Evolutionary conservation across 129 eudicot genomes (phyloP).

Genomic region (Escallonia herrerae): DNA sequence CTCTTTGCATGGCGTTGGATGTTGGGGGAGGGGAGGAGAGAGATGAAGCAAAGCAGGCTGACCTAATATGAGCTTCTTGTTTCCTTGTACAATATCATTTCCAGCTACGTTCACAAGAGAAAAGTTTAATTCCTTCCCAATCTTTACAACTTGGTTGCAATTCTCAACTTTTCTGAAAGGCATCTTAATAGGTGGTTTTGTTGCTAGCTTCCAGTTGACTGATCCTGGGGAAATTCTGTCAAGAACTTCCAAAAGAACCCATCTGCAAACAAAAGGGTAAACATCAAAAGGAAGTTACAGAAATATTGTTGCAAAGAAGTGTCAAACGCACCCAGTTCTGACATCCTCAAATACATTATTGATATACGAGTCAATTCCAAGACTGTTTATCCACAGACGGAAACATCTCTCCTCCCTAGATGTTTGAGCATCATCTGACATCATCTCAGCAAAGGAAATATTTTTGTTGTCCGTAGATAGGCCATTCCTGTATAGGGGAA

Average conservation of each 20-base stretch:
- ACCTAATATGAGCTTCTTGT: constrained; percentile 79
- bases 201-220: constrained; percentile 65
- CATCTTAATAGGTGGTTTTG: constrained; percentile 74
- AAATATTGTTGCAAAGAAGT: background rate
- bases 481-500: constrained; percentile 53
- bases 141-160: constrained; percentile 66
- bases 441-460: constrained; percentile 50
- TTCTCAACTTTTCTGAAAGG: constrained; percentile 79
- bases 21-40: background rate
- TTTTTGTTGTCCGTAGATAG: constrained; percentile 37
- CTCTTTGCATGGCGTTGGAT: no score
- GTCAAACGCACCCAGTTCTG: constrained; percentile 52
- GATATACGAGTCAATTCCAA: constrained; percentile 63
- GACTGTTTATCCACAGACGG: constrained; percentile 83
- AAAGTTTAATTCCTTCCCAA: constrained; percentile 60
- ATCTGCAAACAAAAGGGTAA: constrained; percentile 29
- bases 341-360: constrained; percentile 76
- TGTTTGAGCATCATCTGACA: constrained; percentile 64
- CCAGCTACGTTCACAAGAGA: constrained; percentile 75
- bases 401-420: constrained; percentile 80
- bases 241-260: constrained; percentile 74
- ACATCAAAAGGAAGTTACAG: constrained; percentile 1
- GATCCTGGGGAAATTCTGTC: constrained; percentile 75
- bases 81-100: constrained; percentile 68
- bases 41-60: constrained; percentile 6